Base-by-base conservation (phyloP, 75 land plant species). In the Adiantum capillusveneris region DNA sequence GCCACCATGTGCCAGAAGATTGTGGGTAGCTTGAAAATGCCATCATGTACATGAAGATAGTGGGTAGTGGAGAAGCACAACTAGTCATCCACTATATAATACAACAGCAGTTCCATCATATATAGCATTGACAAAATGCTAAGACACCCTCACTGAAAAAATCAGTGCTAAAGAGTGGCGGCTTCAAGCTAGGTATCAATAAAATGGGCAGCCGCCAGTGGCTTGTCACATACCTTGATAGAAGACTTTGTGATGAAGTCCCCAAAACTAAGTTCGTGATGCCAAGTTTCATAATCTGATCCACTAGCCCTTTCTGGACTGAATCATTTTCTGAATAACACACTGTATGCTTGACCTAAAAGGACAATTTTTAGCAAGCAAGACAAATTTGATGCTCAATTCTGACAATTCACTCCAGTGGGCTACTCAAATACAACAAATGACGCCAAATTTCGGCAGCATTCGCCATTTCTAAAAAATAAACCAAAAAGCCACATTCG, bases 191-290 rank as follows among this genome's bases (percentile, higher is more conserved):
- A n/a, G n/a, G n/a, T n/a, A n/a, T n/a, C n/a, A n/a, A n/a, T n/a
- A n/a, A n/a, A n/a, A n/a, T n/a, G n/a, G n/a, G n/a, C n/a, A n/a
- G n/a, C n/a, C n/a, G n/a, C n/a, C n/a, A n/a, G n/a, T n/a, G n/a
- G n/a, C 37, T 34, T 34, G 37, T 5, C 9, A 25, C 55, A 25
- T 53, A 26, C 55, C 55, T 53, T 22, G 55, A 25, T 1, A 53
- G 1, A 2, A 6, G 28, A 25, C 13, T 75, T 11, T 57, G 66
- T 29, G 78, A 53, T 16, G 65, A 11, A 43, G 75, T 62, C 53
- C 81, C 85, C 58, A 82, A 58, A 36, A 78, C 79, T 43, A 82
- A 78, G 22, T 62, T 82, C 63, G 60, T 62, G 58, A 78, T 66
- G 0, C 68, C 63, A 64, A 69, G 59, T 31, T 14, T 56, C 16